phyloP scores from a whole-genome alignment of 768 basidiomycete genomes.

The Termitomyces sp. region DNA sequence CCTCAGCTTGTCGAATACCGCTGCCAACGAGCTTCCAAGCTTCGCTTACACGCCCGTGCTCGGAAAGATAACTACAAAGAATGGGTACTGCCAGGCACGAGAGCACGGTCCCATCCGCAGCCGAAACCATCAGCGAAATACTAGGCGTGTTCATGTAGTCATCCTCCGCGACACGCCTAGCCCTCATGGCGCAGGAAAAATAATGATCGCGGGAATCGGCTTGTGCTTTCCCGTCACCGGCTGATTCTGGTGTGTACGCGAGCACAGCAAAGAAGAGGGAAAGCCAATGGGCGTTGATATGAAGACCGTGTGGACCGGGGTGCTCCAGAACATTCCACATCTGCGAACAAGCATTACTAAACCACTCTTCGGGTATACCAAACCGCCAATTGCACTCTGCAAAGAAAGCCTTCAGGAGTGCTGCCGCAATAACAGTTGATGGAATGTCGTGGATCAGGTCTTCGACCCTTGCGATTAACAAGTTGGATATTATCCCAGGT shows the following conservation, averaged over 20 bases:
- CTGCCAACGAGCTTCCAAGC: conserved; percentile 45
- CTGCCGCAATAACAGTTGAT: conserved; percentile 26
- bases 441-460: conserved; percentile 34
- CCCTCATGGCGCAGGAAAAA: conserved; percentile 43
- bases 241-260: conserved; percentile 33
- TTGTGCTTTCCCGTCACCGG: background rate
- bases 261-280: conserved; percentile 47
- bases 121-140: conserved; percentile 33
- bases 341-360: conserved; percentile 34
- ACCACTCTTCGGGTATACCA: conserved; percentile 49
- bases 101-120: conserved; percentile 44
- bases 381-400: conserved; percentile 46
- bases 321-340: conserved; percentile 46
- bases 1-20: conserved; percentile 35
- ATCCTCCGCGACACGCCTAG: conserved; percentile 44
- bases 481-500: conserved; percentile 21
- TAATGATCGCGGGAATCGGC: conserved; percentile 22
- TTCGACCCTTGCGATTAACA: conserved; percentile 22
- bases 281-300: conserved; percentile 50
- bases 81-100: conserved; percentile 44
- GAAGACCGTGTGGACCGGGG: conserved; percentile 25
- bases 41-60: conserved; percentile 46
- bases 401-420: conserved; percentile 41
- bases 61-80: conserved; percentile 42
- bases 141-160: conserved; percentile 34